Conservation (phyloP, 192 early-diverging fungal genomes). For the Umbelopsis vinacea region DNA sequence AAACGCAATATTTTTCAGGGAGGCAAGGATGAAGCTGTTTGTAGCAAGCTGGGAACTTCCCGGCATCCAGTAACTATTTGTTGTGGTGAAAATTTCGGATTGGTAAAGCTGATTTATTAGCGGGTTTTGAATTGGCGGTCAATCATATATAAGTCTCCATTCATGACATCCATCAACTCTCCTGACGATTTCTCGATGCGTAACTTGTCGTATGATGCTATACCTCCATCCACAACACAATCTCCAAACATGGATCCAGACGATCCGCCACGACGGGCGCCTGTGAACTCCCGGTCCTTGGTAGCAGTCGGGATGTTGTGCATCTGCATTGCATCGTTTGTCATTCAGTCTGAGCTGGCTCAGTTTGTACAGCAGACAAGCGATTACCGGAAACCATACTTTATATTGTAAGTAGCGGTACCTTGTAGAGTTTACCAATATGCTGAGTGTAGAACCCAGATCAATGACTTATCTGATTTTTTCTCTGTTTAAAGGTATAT, state of each 20-base stretch:
- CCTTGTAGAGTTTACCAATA: slow-evolving; percentile 8
- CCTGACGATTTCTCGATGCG: slow-evolving; percentile 9
- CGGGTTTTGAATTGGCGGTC: too few species aligned
- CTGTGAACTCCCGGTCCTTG: slow-evolving; percentile 23
- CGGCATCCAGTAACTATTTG: too few species aligned
- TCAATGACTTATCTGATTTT: not conserved
- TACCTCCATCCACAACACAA: not conserved
- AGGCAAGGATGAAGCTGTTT: too few species aligned
- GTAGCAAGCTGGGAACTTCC: too few species aligned
- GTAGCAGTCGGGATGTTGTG: slow-evolving; percentile 45
- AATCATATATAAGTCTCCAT: not conserved
- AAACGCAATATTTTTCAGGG: too few species aligned
- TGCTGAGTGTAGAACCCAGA: slow-evolving; percentile 33
- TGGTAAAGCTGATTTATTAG: too few species aligned
- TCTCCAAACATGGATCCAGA: not conserved
- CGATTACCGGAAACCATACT: slow-evolving; percentile 64
- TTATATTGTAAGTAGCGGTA: slow-evolving; percentile 54
- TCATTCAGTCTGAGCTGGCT: slow-evolving; percentile 59
- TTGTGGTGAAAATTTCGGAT: too few species aligned
- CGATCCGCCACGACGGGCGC: not conserved
- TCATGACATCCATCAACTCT: slow-evolving; percentile 7
- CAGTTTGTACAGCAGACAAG: slow-evolving; percentile 61
- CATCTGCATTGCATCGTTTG: slow-evolving; percentile 55
- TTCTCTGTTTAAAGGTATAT: slow-evolving; percentile 37
- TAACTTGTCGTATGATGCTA: slow-evolving; percentile 6